These are phyloP conservation scores for Aspergillus sp. DNA, from an alignment of 2,329 filamentous ascomycete species.

Conservation along the genomic window DNA sequence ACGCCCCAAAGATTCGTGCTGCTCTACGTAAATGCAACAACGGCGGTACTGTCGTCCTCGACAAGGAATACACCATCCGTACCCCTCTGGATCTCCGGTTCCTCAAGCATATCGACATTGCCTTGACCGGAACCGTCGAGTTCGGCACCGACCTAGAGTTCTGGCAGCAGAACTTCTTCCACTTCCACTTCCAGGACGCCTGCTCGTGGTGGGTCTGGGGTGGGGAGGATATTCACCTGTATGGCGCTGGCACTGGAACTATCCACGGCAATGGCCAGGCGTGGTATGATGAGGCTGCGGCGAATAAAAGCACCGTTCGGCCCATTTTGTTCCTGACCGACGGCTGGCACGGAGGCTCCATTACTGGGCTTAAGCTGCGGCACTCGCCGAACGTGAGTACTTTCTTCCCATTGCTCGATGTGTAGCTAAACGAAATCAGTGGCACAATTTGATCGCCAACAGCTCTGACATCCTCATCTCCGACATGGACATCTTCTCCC, in stretches of 20 bases:
- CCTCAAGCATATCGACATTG: slow-evolving; percentile 65
- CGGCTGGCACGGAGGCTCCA: slow-evolving; percentile 60
- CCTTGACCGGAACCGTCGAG: slow-evolving; percentile 58
- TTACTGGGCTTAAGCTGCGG: slow-evolving; percentile 63
- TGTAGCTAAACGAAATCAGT: slow-evolving; percentile 32
- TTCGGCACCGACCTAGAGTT: slow-evolving; percentile 71
- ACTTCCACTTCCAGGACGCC: slow-evolving; percentile 67
- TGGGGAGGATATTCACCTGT: slow-evolving; percentile 70
- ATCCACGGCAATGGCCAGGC: slow-evolving; percentile 67
- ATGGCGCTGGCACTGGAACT: slow-evolving; percentile 59
- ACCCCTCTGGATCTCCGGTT: slow-evolving; percentile 69
- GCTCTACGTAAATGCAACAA: slow-evolving; percentile 65
- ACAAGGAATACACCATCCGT: slow-evolving; percentile 63
- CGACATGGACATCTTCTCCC: slow-evolving; percentile 60
- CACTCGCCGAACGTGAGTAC: slow-evolving; percentile 56
- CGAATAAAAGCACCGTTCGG: slow-evolving; percentile 60
- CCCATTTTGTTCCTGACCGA: slow-evolving; percentile 63
- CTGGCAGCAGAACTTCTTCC: slow-evolving; percentile 68
- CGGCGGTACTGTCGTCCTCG: slow-evolving; percentile 66
- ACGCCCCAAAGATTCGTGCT: slow-evolving; percentile 47
- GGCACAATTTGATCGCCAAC: slow-evolving; percentile 69
- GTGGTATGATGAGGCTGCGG: slow-evolving; percentile 67
- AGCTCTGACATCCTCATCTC: slow-evolving; percentile 67
- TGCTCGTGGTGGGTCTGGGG: slow-evolving; percentile 70
- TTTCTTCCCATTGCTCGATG: background rate